These are phyloP conservation scores for Citrullus colocynthis DNA, from an alignment of 306 rosid species.

Conservation along the genomic window DNA sequence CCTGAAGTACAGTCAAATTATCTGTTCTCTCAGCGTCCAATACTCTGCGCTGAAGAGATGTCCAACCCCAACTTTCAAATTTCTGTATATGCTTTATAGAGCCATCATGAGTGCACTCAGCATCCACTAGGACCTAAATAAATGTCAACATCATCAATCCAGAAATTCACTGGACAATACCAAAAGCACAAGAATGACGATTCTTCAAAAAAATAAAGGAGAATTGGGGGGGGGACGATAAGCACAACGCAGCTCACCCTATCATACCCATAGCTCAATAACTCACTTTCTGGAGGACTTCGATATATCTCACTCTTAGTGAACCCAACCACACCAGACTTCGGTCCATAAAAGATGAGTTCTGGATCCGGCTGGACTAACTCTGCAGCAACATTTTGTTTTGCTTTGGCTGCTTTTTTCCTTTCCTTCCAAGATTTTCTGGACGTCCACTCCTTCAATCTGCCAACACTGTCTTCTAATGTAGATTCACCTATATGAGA, in stretches of 20 bases:
- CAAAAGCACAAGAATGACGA: neutral
- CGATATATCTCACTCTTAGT: slow-evolving; percentile 39
- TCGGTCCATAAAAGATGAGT: slow-evolving; percentile 65
- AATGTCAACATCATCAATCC: slow-evolving; percentile 14
- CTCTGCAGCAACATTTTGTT: slow-evolving; percentile 18
- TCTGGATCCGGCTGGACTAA: slow-evolving; percentile 42
- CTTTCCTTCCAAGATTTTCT: slow-evolving; percentile 83
- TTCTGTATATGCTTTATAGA: slow-evolving; percentile 81
- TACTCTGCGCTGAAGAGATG: slow-evolving; percentile 64
- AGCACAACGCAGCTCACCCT: slow-evolving; percentile 28
- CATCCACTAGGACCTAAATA: slow-evolving; percentile 84
- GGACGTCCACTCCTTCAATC: slow-evolving; percentile 75
- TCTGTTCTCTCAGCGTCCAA: slow-evolving; percentile 80
- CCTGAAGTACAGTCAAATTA: slow-evolving; percentile 64
- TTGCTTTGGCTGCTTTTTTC: slow-evolving; percentile 34
- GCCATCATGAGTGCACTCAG: slow-evolving; percentile 98
- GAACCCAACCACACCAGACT: slow-evolving; percentile 69
- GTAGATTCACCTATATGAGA: slow-evolving; percentile 42
- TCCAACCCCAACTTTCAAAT: slow-evolving; percentile 93
- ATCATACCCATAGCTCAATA: slow-evolving; percentile 55
- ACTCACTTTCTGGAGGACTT: slow-evolving; percentile 26
- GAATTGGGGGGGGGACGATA: neutral
- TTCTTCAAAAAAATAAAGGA: neutral
- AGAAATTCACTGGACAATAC: slow-evolving; percentile 4
- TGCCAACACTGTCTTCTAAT: slow-evolving; percentile 31